Evolutionary conservation across 73 alveolate species (phyloP).

Genomic region (Tetrahymena thermophila): DNA sequence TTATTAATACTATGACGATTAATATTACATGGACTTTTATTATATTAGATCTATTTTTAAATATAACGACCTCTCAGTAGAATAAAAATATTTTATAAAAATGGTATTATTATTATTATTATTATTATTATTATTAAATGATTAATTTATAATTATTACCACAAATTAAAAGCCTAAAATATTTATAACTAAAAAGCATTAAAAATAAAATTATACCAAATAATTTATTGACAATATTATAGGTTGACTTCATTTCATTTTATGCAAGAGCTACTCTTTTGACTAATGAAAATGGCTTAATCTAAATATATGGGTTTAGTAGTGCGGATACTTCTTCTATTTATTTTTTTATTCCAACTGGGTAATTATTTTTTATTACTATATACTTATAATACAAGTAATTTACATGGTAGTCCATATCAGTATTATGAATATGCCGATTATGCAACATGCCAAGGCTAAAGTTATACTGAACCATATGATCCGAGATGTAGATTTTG

Average conservation of each 20-base stretch:
- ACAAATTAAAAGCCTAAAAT: too few species aligned
- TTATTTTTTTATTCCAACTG: background rate
- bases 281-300: background rate
- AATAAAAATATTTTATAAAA: too few species aligned
- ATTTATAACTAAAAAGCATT: too few species aligned
- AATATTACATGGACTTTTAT: background rate
- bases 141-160: too few species aligned
- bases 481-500: background rate
- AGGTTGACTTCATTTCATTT: background rate
- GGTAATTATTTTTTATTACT: background rate
- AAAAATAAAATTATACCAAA: too few species aligned
- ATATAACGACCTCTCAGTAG: background rate
- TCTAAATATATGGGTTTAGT: background rate
- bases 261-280: background rate
- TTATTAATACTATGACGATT: background rate
- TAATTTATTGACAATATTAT: too few species aligned
- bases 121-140: too few species aligned
- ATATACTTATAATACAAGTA: too few species aligned
- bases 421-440: background rate
- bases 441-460: background rate
- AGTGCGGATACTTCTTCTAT: background rate
- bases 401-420: background rate
- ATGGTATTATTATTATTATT: background rate
- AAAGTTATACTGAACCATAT: background rate
- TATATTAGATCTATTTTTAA: background rate